Evolutionary conservation across 1,284 basidiomycete genomes (phyloP).

Genomic region (Lentinula novae-zelandiae): DNA sequence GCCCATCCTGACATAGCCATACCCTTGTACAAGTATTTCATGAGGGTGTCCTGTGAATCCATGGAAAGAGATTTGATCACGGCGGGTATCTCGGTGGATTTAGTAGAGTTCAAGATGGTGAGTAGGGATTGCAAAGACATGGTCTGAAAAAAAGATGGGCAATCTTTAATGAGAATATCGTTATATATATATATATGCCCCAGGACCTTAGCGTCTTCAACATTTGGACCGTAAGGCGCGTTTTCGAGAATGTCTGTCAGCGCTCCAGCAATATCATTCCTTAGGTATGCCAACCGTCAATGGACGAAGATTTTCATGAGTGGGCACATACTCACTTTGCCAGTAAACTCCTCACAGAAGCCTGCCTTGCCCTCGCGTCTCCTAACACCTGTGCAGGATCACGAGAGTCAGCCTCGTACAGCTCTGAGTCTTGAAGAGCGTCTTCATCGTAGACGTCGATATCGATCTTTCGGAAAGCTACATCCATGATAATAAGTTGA

Average conservation of each 20-base stretch:
- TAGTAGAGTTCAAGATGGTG: constrained; percentile 93
- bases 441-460: constrained; percentile 95
- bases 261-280: constrained; percentile 73
- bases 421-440: constrained; percentile 77
- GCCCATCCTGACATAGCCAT: constrained; percentile 84
- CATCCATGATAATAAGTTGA: constrained; percentile 48
- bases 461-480: constrained; percentile 89
- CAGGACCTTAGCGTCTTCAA: constrained; percentile 84
- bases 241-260: constrained; percentile 68
- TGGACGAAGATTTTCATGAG: background rate
- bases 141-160: constrained; percentile 41
- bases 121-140: constrained; percentile 83
- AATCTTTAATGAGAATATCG: background rate
- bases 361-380: constrained; percentile 75
- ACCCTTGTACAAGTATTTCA: constrained; percentile 99
- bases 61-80: constrained; percentile 75
- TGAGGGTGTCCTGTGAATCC: constrained; percentile 87
- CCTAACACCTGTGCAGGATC: constrained; percentile 70
- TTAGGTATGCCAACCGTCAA: constrained; percentile 15
- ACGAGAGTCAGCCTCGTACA: constrained; percentile 86
- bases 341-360: constrained; percentile 69
- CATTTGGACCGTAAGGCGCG: constrained; percentile 81
- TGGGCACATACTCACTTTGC: constrained; percentile 55
- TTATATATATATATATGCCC: background rate
- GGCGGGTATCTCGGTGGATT: constrained; percentile 81